Conservation (phyloP, 2,329 filamentous ascomycete genomes). For the Orbilia javanica region DNA sequence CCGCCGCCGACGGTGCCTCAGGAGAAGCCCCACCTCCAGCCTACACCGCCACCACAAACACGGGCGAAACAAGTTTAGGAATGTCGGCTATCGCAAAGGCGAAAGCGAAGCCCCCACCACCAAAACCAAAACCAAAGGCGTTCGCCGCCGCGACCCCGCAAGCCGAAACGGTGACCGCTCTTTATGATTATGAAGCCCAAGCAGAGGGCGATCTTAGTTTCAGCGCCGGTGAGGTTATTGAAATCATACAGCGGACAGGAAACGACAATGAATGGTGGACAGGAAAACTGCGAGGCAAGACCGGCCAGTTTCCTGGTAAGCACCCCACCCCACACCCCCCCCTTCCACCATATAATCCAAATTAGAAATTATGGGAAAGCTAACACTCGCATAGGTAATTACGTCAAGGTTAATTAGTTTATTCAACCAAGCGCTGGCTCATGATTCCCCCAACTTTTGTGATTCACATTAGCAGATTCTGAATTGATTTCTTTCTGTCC, state of each 20-base stretch:
- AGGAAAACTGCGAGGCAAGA: constrained; percentile 80
- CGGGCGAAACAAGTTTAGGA: constrained; percentile 64
- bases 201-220: constrained; percentile 95
- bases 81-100: constrained; percentile 76
- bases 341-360: constrained; percentile 68
- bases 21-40: constrained; percentile 77
- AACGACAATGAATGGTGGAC: constrained; percentile 99
- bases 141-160: constrained; percentile 71
- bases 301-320: constrained; percentile 89
- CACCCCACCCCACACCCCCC: no score
- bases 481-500: constrained; percentile 14
- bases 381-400: constrained; percentile 65
- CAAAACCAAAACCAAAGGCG: constrained; percentile 83
- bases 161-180: constrained; percentile 78
- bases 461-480: constrained; percentile 22
- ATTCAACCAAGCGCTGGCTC: not conserved
- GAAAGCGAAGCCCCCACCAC: constrained; percentile 75
- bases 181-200: constrained; percentile 97
- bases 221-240: constrained; percentile 86
- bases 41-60: constrained; percentile 70
- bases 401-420: constrained; percentile 66
- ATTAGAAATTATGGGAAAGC: constrained; percentile 66
- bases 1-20: constrained; percentile 64
- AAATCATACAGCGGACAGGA: constrained; percentile 83
- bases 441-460: constrained; percentile 13